Conservation (phyloP, 192 early-diverging fungal genomes). For the Umbelopsis ramanniana region DNA sequence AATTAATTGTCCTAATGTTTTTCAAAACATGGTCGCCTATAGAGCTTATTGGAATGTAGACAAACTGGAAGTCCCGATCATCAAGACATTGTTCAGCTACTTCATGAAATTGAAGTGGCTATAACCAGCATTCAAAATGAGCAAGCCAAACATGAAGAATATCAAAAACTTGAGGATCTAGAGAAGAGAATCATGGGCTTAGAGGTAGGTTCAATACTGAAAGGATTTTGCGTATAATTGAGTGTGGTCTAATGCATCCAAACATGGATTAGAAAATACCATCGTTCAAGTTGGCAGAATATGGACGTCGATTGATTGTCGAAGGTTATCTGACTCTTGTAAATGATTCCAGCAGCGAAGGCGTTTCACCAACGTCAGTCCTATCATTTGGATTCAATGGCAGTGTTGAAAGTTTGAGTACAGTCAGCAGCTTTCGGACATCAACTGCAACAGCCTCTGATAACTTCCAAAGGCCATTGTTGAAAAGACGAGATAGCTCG, state of each 20-base stretch:
- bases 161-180: constrained; percentile 12
- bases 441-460: background rate
- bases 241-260: background rate
- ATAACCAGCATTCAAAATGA: constrained; percentile 1
- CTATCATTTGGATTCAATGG: background rate
- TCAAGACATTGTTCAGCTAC: background rate
- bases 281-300: constrained; percentile 3
- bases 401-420: constrained; percentile 1
- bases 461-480: background rate
- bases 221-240: background rate
- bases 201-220: background rate
- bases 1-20: background rate
- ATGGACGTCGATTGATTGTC: background rate
- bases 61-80: background rate
- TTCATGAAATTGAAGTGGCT: background rate
- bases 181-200: constrained; percentile 4
- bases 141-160: constrained; percentile 17
- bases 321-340: constrained; percentile 1
- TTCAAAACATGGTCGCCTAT: too few species aligned
- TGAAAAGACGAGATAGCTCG: constrained; percentile 4
- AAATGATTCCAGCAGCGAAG: background rate
- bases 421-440: background rate
- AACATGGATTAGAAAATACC: constrained; percentile 4
- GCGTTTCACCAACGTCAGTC: background rate
- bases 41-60: constrained; percentile 13